Evolutionary conservation across 2,329 filamentous ascomycete genomes (phyloP).

Genomic region (Drechslerella stenobrocha): DNA sequence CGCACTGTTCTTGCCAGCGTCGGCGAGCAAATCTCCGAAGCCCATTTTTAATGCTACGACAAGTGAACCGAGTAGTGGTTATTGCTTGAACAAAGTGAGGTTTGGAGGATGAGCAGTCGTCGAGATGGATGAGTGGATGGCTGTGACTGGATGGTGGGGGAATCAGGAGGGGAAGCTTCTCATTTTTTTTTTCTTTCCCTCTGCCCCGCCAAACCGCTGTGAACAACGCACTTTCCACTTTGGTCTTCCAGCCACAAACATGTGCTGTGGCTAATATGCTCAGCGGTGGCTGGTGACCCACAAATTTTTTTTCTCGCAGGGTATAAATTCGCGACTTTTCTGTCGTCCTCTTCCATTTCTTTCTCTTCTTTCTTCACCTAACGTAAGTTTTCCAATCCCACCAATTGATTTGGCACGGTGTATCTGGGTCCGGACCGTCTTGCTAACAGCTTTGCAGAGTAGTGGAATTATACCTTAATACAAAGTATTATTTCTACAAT

Average conservation of each 20-base stretch:
- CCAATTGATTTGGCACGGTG: conserved; percentile 9
- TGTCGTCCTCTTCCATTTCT: conserved; percentile 17
- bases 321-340: conserved; percentile 38
- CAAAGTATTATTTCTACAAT: conserved; percentile 51
- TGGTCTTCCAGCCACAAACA: background rate
- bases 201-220: conserved; percentile 30
- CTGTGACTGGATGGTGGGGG: conserved; percentile 15
- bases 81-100: conserved; percentile 5
- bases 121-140: conserved; percentile 2
- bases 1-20: conserved; percentile 66
- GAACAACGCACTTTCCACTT: background rate
- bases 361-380: conserved; percentile 41
- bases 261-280: conserved; percentile 23
- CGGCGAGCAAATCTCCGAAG: conserved; percentile 69
- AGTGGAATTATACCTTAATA: conserved; percentile 51
- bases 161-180: conserved; percentile 14
- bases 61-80: background rate
- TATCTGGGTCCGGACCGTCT: conserved; percentile 10
- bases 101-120: conserved; percentile 1
- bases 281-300: conserved; percentile 19
- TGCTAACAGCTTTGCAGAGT: conserved; percentile 33
- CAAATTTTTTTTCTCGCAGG: conserved; percentile 17
- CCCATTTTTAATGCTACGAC: conserved; percentile 62
- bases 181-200: conserved; percentile 9
- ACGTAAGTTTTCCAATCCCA: conserved; percentile 38